Percentiles rank a stretch among this genome's conserved stretches.
Conservation (phyloP, 2,329 filamentous ascomycete species). For the Xylaria sp. region DNA sequence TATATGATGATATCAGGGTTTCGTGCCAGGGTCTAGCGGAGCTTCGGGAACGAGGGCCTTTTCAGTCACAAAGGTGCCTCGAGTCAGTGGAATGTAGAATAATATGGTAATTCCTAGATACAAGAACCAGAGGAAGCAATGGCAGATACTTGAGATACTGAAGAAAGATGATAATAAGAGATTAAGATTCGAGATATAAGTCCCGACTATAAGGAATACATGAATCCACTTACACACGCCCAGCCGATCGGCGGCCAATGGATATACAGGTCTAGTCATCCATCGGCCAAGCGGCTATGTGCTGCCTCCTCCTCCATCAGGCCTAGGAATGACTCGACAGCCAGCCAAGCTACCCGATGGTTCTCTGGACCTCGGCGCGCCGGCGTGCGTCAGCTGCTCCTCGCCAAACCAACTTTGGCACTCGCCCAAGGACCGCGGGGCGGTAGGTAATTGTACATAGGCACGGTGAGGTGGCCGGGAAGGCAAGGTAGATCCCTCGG, state of each 20-base stretch:
- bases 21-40: background rate
- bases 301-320: constrained; percentile 18
- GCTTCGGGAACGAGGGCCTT: background rate
- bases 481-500: background rate
- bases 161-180: background rate
- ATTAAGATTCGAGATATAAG: background rate
- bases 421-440: background rate
- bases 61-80: background rate
- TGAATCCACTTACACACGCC: constrained; percentile 7
- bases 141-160: background rate
- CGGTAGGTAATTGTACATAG: too few species aligned
- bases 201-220: background rate
- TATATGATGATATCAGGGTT: constrained; percentile 4
- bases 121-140: background rate
- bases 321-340: constrained; percentile 6
- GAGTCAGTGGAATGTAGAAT: background rate
- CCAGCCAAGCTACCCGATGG: background rate
- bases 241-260: constrained; percentile 13
- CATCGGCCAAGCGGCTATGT: constrained; percentile 41
- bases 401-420: background rate
- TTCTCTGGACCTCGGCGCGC: background rate
- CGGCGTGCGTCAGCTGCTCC: background rate
- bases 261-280: constrained; percentile 32
- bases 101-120: background rate
- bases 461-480: background rate